These are phyloP conservation scores for Ceratocystis cacaofunesta DNA, from an alignment of 2,329 filamentous ascomycete species.

Conservation along the genomic window DNA sequence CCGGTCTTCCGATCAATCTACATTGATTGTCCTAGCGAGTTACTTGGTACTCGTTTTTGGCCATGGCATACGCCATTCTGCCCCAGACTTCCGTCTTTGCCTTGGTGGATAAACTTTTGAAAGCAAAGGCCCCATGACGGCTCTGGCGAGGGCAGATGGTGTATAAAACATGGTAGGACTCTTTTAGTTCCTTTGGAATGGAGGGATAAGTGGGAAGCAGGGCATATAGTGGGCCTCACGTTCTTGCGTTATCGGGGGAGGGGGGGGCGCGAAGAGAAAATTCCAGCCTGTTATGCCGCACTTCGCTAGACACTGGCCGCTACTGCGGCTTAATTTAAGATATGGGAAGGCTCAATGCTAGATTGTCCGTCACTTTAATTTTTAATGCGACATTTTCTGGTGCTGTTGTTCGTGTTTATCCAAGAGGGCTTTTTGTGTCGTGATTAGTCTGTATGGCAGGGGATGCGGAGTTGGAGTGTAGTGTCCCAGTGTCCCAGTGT, in stretches of 20 bases:
- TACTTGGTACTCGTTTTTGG: background rate
- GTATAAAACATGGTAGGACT: background rate
- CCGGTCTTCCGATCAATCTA: background rate
- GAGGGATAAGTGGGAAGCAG: background rate
- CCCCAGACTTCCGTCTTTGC: conserved; percentile 1
- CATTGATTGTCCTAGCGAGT: background rate
- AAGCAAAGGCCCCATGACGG: background rate
- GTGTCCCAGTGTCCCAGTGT: no score
- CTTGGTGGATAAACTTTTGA: background rate
- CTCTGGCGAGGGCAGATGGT: background rate
- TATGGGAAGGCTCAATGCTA: background rate
- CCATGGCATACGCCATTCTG: background rate
- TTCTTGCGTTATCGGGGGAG: background rate
- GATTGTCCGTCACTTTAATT: background rate
- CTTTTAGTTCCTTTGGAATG: background rate
- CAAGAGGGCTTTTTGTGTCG: background rate
- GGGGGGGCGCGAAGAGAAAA: no score
- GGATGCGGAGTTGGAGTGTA: no score
- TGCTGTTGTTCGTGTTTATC: background rate
- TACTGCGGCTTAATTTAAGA: background rate
- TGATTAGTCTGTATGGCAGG: background rate
- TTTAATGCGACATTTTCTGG: background rate
- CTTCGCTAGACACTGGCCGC: no score
- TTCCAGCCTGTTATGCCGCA: no score
- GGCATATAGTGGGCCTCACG: background rate